Conservation (phyloP, 208 protist genomes). For the Naegleria gruberi region DNA sequence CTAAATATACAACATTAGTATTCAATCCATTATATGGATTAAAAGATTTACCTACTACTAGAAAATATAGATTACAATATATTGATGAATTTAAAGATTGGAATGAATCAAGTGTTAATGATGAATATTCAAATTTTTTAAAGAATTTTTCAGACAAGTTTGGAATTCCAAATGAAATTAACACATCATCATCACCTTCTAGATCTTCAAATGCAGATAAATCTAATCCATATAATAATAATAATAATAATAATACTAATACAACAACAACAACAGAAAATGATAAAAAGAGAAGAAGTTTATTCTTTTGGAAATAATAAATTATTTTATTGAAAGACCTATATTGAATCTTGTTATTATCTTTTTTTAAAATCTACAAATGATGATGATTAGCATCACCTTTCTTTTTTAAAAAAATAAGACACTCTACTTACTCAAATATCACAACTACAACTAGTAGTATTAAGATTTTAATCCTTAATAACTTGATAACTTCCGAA, state of each 20-base stretch:
- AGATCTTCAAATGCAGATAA: background rate
- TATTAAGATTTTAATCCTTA: too few species aligned
- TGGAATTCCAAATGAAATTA: background rate
- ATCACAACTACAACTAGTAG: too few species aligned
- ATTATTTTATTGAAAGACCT: too few species aligned
- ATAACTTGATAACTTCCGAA: too few species aligned
- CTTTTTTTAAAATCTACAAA: too few species aligned
- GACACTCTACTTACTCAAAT: too few species aligned
- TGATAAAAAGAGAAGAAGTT: background rate
- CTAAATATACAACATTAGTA: background rate
- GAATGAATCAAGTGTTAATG: background rate
- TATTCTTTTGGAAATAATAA: conserved; percentile 4
- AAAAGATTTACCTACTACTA: background rate
- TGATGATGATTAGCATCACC: too few species aligned
- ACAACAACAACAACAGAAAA: background rate
- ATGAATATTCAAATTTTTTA: background rate
- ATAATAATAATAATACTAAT: background rate
- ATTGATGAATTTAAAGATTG: background rate
- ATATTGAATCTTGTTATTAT: too few species aligned
- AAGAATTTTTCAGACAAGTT: background rate
- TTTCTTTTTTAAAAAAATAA: too few species aligned
- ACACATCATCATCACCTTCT: background rate
- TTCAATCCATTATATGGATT: background rate
- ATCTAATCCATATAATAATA: too few species aligned
- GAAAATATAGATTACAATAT: background rate